Conservation (phyloP, 768 basidiomycete species). For the Leucogyrophana mollusca region DNA sequence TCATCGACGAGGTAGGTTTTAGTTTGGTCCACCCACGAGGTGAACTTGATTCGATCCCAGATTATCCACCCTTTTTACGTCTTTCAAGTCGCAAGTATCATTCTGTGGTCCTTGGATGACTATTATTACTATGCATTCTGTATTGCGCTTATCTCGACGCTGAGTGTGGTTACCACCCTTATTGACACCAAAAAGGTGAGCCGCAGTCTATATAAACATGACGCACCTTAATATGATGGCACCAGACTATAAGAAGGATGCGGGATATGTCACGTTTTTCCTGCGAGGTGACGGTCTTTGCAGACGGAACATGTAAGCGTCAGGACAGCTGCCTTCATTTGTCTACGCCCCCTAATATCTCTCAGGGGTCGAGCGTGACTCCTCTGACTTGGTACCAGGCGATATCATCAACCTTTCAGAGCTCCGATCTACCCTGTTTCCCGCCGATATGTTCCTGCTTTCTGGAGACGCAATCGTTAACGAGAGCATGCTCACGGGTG, state of each 20-base stretch:
- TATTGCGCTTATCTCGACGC: conserved; percentile 85
- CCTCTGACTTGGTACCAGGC: conserved; percentile 82
- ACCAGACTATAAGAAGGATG: conserved; percentile 93
- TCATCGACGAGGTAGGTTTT: conserved; percentile 80
- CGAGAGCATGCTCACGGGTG: conserved; percentile 98
- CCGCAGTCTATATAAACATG: conserved; percentile 3
- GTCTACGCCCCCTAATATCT: conserved; percentile 2
- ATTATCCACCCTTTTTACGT: conserved; percentile 98
- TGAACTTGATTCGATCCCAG: conserved; percentile 32
- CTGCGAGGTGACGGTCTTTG: conserved; percentile 70
- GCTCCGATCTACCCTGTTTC: conserved; percentile 69
- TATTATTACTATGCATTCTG: conserved; percentile 98
- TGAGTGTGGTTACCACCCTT: conserved; percentile 83
- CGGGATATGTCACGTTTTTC: conserved; percentile 92
- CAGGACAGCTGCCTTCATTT: neutral
- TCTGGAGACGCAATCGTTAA: conserved; percentile 98
- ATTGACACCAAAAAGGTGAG: conserved; percentile 88
- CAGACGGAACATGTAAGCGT: conserved; percentile 69
- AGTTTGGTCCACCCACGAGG: neutral
- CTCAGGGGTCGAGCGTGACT: conserved; percentile 71
- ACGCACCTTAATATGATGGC: conserved; percentile 1
- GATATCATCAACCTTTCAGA: conserved; percentile 90
- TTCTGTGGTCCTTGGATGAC: conserved; percentile 92
- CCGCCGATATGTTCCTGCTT: conserved; percentile 88
- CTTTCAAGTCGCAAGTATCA: conserved; percentile 94